Evolutionary conservation across 208 protist species (phyloP), one percentile per base, ranked within the genome.

Genomic region (Sergeia podlipaevii): DNA sequence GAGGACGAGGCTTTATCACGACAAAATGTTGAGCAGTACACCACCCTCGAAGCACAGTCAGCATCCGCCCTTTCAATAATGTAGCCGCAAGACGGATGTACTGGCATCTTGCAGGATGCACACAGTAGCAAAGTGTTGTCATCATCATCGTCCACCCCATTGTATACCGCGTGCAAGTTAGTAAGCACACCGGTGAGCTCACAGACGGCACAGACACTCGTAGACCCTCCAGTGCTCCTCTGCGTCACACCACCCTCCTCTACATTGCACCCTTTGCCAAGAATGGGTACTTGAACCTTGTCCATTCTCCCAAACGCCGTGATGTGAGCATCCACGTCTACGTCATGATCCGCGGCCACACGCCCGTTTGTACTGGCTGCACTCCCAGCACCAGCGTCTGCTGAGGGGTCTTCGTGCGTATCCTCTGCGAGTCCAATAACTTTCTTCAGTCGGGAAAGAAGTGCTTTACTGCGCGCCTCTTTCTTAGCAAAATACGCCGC

Each of bases 201-300:
- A 30, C 74, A 81, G 32, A 81, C 56, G 13, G 36, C 70, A 51
- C 74, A 81, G 21, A 61, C 42, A n/a, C n/a, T n/a, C n/a, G n/a
- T n/a, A n/a, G n/a, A n/a, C n/a, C n/a, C n/a, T n/a, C n/a, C n/a
- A n/a, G n/a, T n/a, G n/a, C n/a, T n/a, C n/a, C n/a, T n/a, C n/a
- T n/a, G n/a, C n/a, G n/a, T n/a, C n/a, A n/a, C n/a, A n/a, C n/a
- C n/a, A n/a, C n/a, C n/a, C n/a, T n/a, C n/a, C n/a, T n/a, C n/a
- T n/a, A n/a, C n/a, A n/a, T n/a, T n/a, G n/a, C n/a, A n/a, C n/a
- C n/a, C n/a, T n/a, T n/a, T n/a, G n/a, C n/a, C n/a, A n/a, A n/a
- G n/a, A n/a, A n/a, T n/a, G n/a, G n/a, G n/a, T n/a, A n/a, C n/a
- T n/a, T n/a, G n/a, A n/a, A n/a, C n/a, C n/a, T n/a, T n/a, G n/a